Percentiles rank a stretch among this genome's conserved stretches.
phyloP scores from a whole-genome alignment of 768 basidiomycete species.

The Boletellus ananas region DNA sequence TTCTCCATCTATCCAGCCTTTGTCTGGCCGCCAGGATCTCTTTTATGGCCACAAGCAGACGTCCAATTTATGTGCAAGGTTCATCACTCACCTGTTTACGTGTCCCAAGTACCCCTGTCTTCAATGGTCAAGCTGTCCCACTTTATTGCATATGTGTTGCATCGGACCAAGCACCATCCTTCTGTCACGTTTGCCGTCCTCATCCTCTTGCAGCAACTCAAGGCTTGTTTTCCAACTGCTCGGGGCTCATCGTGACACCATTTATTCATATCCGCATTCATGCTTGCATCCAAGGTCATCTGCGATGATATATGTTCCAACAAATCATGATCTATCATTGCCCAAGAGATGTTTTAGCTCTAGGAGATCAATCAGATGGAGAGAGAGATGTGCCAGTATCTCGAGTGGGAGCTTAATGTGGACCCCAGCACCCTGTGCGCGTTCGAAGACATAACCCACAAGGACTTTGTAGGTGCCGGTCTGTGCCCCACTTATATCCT shows the following conservation, averaged over 20 bases:
- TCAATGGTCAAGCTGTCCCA: conserved; percentile 40
- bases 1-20: conserved; percentile 29
- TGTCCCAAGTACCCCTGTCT: conserved; percentile 72
- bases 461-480: conserved; percentile 54
- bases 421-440: conserved; percentile 56
- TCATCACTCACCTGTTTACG: conserved; percentile 81
- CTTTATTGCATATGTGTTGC: conserved; percentile 66
- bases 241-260: conserved; percentile 74
- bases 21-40: conserved; percentile 20
- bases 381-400: conserved; percentile 76
- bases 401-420: conserved; percentile 88
- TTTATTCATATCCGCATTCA: conserved; percentile 67
- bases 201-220: conserved; percentile 60
- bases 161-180: conserved; percentile 58
- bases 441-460: conserved; percentile 57
- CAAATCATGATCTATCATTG: conserved; percentile 89
- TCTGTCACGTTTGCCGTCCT: conserved; percentile 42
- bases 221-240: conserved; percentile 71
- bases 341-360: conserved; percentile 77
- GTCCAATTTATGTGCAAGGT: conserved; percentile 69
- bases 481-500: conserved; percentile 62
- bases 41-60: conserved; percentile 65
- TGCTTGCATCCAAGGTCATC: conserved; percentile 76
- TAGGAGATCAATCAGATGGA: conserved; percentile 83
- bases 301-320: conserved; percentile 94